phyloP scores from a whole-genome alignment of 2,329 filamentous ascomycete genomes.

The Arachnopeziza araneosa region DNA sequence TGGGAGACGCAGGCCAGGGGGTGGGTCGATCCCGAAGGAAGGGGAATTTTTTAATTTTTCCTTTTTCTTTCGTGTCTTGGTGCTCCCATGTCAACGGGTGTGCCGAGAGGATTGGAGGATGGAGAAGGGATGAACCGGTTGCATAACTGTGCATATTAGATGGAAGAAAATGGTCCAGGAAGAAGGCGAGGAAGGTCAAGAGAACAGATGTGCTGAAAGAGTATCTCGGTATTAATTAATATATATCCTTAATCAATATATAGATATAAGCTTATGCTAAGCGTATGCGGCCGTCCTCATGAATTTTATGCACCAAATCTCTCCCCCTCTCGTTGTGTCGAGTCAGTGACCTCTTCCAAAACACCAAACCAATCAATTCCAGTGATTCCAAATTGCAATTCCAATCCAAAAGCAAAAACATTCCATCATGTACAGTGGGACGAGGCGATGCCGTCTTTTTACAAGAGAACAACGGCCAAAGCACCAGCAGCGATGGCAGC shows the following conservation, averaged over 20 bases:
- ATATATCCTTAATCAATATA: background rate
- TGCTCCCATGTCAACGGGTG: too few relatives aligned
- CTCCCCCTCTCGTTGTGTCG: background rate
- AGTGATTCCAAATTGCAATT: background rate
- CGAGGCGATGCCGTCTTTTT: background rate
- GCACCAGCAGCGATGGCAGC: background rate
- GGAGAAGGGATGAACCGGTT: too few relatives aligned
- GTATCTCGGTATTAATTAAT: background rate
- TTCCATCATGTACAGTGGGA: background rate
- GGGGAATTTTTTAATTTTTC: too few relatives aligned
- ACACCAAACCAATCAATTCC: background rate
- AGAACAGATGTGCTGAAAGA: too few relatives aligned
- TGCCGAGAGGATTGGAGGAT: too few relatives aligned
- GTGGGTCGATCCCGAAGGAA: too few relatives aligned
- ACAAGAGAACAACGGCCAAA: slow-evolving; percentile 1
- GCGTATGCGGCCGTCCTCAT: background rate
- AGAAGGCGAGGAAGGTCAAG: too few relatives aligned
- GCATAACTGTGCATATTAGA: too few relatives aligned
- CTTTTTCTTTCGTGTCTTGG: too few relatives aligned
- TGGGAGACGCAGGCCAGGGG: too few relatives aligned
- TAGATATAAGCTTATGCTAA: background rate
- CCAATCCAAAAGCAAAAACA: background rate
- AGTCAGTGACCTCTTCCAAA: background rate
- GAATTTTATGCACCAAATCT: background rate
- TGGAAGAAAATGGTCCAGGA: too few relatives aligned